phyloP scores from a whole-genome alignment of 441 rosid species.

The Populus hybrid region DNA sequence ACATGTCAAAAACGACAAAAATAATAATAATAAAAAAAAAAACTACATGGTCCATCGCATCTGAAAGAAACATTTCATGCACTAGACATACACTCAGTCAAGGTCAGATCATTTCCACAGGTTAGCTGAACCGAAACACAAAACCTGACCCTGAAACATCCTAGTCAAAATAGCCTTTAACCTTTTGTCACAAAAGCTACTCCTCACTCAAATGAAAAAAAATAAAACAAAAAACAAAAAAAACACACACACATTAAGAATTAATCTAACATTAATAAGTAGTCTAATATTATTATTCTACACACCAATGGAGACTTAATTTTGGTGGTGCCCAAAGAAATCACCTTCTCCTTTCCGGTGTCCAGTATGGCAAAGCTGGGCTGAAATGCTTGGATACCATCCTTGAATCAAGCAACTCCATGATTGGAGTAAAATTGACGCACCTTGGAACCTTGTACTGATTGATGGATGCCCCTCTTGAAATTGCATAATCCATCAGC shows the following conservation, averaged over 20 bases:
- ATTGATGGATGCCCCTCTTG: constrained; percentile 90
- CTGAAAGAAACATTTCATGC: constrained; percentile 30
- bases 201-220: neutral
- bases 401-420: constrained; percentile 85
- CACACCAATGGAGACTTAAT: constrained; percentile 21
- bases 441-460: constrained; percentile 95
- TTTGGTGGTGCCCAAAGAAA: constrained; percentile 21
- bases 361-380: constrained; percentile 70
- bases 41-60: neutral
- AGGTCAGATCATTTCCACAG: constrained; percentile 20
- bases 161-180: constrained; percentile 24
- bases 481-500: constrained; percentile 88
- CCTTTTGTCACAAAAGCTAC: constrained; percentile 12
- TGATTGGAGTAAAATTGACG: constrained; percentile 78
- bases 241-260: constrained; percentile 7
- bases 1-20: neutral
- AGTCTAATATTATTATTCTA: neutral
- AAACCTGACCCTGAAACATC: constrained; percentile 31
- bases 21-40: neutral
- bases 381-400: constrained; percentile 67
- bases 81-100: constrained; percentile 4
- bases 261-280: neutral
- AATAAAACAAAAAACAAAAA: too few relatives aligned
- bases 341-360: constrained; percentile 52
- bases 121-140: constrained; percentile 26